These are phyloP conservation scores for Fonsecaea pedrosoi DNA, from an alignment of 2,329 filamentous ascomycete species.

Conservation along the genomic window DNA sequence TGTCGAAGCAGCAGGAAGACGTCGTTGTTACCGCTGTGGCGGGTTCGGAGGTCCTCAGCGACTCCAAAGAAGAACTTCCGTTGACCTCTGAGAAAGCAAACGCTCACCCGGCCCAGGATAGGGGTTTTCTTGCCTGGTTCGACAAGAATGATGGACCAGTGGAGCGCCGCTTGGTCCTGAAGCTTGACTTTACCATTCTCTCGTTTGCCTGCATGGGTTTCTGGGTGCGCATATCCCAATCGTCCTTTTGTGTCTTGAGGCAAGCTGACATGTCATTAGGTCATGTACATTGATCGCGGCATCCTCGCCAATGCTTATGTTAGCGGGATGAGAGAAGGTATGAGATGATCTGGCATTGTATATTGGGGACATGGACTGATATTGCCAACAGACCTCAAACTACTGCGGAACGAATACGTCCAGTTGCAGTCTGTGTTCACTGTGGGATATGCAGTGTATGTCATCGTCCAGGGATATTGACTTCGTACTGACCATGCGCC, in stretches of 20 bases:
- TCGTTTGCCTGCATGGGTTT: constrained; percentile 54
- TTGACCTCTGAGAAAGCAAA: no score
- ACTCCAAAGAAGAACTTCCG: no score
- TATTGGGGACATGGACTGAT: neutral
- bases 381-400: constrained; percentile 32
- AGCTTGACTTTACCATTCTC: constrained; percentile 59
- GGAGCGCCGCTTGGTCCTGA: constrained; percentile 54
- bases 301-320: constrained; percentile 56
- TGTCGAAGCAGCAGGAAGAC: no score
- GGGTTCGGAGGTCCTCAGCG: no score
- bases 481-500: neutral
- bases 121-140: constrained; percentile 5
- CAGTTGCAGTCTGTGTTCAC: constrained; percentile 39
- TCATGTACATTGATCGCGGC: constrained; percentile 50
- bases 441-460: constrained; percentile 26
- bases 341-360: neutral
- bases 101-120: neutral
- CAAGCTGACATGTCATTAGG: neutral
- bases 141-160: constrained; percentile 13
- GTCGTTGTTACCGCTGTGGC: no score
- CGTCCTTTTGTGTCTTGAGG: neutral
- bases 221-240: constrained; percentile 16
- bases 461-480: neutral
- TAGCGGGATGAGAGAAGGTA: constrained; percentile 46
- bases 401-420: constrained; percentile 44